Conservation (phyloP, 495 filamentous ascomycete genomes). For the Pseudomonodictys pantanalensis region DNA sequence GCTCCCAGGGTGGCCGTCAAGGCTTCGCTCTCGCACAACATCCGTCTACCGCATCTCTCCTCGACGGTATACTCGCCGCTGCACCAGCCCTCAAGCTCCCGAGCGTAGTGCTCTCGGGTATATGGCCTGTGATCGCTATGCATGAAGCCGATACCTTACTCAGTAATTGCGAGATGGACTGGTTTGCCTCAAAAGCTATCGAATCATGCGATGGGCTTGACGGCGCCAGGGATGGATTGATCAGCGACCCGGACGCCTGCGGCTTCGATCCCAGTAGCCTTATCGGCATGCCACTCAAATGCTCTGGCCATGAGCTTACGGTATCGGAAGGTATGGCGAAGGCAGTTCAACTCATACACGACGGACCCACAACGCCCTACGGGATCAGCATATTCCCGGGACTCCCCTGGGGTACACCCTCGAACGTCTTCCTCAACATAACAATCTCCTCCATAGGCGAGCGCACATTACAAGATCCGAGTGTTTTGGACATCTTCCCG, state of each 20-base stretch:
- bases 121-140: conserved; percentile 17
- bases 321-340: conserved; percentile 8
- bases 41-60: not conserved
- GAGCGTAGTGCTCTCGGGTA: not conserved
- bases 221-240: conserved; percentile 42
- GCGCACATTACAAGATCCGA: not conserved
- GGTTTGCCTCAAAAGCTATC: conserved; percentile 31
- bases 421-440: not conserved
- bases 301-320: conserved; percentile 2
- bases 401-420: conserved; percentile 9
- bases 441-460: not conserved
- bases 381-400: conserved; percentile 23
- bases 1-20: conserved; percentile 13
- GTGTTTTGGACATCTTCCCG: not conserved
- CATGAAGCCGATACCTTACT: conserved; percentile 13
- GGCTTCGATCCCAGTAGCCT: conserved; percentile 38
- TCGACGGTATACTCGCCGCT: conserved; percentile 3
- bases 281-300: conserved; percentile 34
- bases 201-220: conserved; percentile 42
- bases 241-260: conserved; percentile 40
- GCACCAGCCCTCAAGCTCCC: conserved; percentile 2
- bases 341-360: conserved; percentile 19
- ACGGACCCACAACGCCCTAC: conserved; percentile 15
- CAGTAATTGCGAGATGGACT: conserved; percentile 27
- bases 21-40: conserved; percentile 8